These are phyloP conservation scores for Stephanodiscus triporus DNA, from an alignment of 108 stramenopile species.

Conservation along the genomic window DNA sequence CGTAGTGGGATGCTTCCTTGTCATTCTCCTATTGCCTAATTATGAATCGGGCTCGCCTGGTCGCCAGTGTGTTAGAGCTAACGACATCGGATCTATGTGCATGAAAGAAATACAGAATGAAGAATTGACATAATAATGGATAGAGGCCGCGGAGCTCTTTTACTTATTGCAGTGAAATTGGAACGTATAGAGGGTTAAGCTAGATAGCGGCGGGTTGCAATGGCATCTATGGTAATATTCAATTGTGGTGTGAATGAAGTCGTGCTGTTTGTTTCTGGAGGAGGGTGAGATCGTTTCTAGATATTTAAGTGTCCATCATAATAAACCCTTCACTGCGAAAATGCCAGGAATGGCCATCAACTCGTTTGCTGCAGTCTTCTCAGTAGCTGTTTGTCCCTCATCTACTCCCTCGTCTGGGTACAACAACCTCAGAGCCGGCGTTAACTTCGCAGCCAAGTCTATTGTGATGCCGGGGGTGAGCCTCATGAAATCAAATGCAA, in stretches of 20 bases:
- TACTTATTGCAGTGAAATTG: too few relatives aligned
- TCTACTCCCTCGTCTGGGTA: slow-evolving; percentile 60
- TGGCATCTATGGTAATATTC: too few relatives aligned
- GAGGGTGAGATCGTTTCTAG: neutral
- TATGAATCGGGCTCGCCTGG: neutral
- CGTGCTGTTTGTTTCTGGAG: neutral
- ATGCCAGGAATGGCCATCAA: slow-evolving; percentile 41
- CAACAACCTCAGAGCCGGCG: slow-evolving; percentile 69
- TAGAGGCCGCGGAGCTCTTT: too few relatives aligned
- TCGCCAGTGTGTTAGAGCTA: neutral
- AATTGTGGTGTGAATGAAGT: too few relatives aligned
- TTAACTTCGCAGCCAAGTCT: slow-evolving; percentile 55
- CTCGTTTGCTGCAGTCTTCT: slow-evolving; percentile 18
- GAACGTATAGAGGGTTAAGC: too few relatives aligned
- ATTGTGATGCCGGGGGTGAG: slow-evolving; percentile 51
- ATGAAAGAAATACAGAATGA: too few relatives aligned
- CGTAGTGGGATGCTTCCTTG: slow-evolving; percentile 23
- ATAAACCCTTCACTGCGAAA: slow-evolving; percentile 40
- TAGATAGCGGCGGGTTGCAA: too few relatives aligned
- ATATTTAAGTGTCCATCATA: slow-evolving; percentile 5
- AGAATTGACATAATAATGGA: too few relatives aligned
- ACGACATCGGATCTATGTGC: neutral
- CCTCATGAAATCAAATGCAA: slow-evolving; percentile 86
- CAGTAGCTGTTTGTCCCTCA: neutral
- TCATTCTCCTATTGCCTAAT: neutral